Evolutionary conservation across 2,329 filamentous ascomycete species (phyloP), one percentile per base, ranked within the genome.

Genomic region (Macrophomina pseudophaseolina): DNA sequence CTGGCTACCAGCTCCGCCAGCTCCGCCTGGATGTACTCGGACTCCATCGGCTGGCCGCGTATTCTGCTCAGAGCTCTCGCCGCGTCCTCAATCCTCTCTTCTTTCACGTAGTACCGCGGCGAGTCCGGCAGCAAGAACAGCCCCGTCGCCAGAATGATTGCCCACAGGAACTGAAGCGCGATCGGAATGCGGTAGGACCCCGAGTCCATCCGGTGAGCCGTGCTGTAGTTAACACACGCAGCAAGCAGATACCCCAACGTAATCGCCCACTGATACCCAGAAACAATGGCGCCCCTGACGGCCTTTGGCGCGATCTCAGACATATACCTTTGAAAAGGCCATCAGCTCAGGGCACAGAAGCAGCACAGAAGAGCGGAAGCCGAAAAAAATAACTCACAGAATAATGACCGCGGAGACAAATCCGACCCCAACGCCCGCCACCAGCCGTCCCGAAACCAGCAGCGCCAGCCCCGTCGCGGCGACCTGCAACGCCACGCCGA

Each of bases 1-100:
- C 96, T 97, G 82, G 92, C 93, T 67, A 95, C 85, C 71, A 97
- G 92, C 82, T 97, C 93, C 51, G 90, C 86, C 54, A 96, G 85
- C 81, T 97, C 93, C 69, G 87, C 82, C 80, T 90, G 87, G 80
- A 97, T 89, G 78, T 87, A 93, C 69, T 90, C 86, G 28, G 91
- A 94, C 65, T 90, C 87, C 64, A 80, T 74, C 54, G 90, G 85
- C 81, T 95, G 91, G 68, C 90, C 91, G 76, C 93, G 91, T 40
- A 97, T 86, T 67, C 84, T 85, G 67, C 86, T 80, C 6, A 96
- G 85, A 12, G 87, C 81, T 1, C 79, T 69, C 67, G 88, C 85
- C 42, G 92, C 93, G 65, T 84, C 75, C 49, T 89, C 86, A 62
- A 92, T 11, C 40, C 40, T 11, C 66, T 90, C 90, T 78, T 88